These are phyloP conservation scores for Jaltomata sinuosa DNA, from an alignment of 257 asterid species.

Conservation along the genomic window DNA sequence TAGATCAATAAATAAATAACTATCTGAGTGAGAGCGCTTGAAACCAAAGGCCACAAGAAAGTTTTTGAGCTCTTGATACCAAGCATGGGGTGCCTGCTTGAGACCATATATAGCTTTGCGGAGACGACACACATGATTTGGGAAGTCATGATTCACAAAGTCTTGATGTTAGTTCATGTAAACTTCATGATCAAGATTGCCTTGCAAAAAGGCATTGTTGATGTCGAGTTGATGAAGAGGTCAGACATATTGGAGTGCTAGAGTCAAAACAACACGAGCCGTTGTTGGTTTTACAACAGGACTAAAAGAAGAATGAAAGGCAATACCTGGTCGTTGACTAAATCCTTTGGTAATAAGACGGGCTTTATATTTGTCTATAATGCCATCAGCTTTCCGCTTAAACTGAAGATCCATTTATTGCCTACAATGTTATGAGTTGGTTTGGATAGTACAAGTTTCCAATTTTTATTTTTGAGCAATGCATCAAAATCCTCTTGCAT, in stretches of 20 bases:
- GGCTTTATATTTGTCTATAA: neutral
- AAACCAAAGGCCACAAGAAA: neutral
- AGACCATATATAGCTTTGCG: neutral
- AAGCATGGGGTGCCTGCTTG: neutral
- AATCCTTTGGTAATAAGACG: neutral
- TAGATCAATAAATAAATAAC: neutral
- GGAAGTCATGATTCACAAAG: neutral
- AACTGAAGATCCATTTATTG: neutral
- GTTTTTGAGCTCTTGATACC: neutral
- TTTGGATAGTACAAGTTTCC: neutral
- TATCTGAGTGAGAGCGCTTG: neutral
- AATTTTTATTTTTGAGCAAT: neutral
- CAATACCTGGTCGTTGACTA: neutral
- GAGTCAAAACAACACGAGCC: neutral
- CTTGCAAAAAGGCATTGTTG: neutral
- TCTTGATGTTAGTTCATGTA: neutral
- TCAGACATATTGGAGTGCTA: neutral
- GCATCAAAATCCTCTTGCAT: neutral
- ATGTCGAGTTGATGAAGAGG: neutral
- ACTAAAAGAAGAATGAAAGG: neutral
- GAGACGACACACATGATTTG: neutral
- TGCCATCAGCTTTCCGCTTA: neutral
- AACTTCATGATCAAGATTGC: neutral
- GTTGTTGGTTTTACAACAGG: neutral
- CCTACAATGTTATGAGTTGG: neutral